Conservation (phyloP, 148 eudicot genomes). For the Silene conica region DNA sequence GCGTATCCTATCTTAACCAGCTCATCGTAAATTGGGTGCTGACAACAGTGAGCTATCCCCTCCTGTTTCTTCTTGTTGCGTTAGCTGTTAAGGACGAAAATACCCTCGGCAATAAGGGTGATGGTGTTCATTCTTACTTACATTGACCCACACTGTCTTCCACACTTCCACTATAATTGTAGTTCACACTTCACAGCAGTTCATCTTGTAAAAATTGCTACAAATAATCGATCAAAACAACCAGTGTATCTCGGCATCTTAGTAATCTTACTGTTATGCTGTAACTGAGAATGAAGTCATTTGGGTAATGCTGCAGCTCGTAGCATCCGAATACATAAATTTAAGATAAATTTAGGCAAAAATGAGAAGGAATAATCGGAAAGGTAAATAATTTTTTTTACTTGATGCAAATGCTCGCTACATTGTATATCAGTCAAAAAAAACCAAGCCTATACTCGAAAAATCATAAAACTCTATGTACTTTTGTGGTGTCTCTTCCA, state of each 20-base stretch:
- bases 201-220: neutral
- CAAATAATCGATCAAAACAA: neutral
- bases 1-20: conserved; percentile 54
- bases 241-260: too few species aligned
- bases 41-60: conserved; percentile 72
- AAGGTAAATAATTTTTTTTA: conserved; percentile 6
- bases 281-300: neutral
- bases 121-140: conserved; percentile 22
- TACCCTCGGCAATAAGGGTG: conserved; percentile 21
- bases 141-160: conserved; percentile 12
- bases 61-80: conserved; percentile 51
- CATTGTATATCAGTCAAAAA: conserved; percentile 22
- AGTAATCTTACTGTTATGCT: neutral
- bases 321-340: neutral
- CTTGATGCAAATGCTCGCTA: conserved; percentile 24
- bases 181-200: neutral
- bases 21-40: conserved; percentile 68
- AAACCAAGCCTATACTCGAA: conserved; percentile 9
- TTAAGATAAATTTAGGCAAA: neutral
- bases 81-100: conserved; percentile 73
- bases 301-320: neutral
- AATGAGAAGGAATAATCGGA: neutral
- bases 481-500: conserved; percentile 6
- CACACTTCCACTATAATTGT: neutral
- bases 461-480: conserved; percentile 5